A percentile compares a stretch with the other conserved stretches of the same genome.
Evolutionary conservation across 768 basidiomycete genomes (phyloP).

Genomic region (Lyophyllum decastes): DNA sequence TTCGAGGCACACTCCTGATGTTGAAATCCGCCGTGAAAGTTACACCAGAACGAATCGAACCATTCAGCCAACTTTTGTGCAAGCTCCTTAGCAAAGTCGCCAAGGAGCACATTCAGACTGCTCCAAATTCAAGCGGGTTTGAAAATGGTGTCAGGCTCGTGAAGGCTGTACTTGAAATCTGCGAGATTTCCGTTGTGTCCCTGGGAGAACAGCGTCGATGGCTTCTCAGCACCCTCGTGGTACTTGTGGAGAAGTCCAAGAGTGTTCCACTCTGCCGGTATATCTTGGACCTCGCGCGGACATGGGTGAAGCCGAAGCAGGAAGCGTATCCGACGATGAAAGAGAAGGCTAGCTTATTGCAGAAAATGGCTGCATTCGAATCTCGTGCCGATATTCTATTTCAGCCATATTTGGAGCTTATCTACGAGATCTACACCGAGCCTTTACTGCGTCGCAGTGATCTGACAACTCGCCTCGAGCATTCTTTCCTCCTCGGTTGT

Average conservation of each 20-base stretch:
- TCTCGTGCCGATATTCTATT: constrained; percentile 77
- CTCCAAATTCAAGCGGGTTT: constrained; percentile 47
- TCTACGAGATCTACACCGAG: constrained; percentile 94
- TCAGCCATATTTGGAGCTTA: constrained; percentile 82
- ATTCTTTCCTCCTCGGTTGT: constrained; percentile 91
- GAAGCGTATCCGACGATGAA: constrained; percentile 92
- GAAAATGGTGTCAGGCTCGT: constrained; percentile 66
- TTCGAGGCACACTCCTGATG: constrained; percentile 84
- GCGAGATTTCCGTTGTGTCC: constrained; percentile 74
- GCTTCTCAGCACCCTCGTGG: constrained; percentile 74
- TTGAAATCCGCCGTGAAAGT: constrained; percentile 82
- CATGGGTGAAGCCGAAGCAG: constrained; percentile 87
- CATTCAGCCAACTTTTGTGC: constrained; percentile 73
- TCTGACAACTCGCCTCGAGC: constrained; percentile 89
- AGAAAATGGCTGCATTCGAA: constrained; percentile 88
- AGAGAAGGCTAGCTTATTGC: constrained; percentile 88
- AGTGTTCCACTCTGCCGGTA: constrained; percentile 77
- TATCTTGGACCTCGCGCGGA: constrained; percentile 81
- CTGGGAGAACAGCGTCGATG: constrained; percentile 86
- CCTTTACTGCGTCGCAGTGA: constrained; percentile 86
- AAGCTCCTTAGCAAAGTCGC: constrained; percentile 83
- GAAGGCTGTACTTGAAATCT: constrained; percentile 84
- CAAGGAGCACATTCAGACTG: constrained; percentile 80
- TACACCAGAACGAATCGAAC: constrained; percentile 81
- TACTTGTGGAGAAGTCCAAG: constrained; percentile 89